Evolutionary conservation across 805 yeast genomes (phyloP), one percentile per base, ranked within the genome.

Genomic region (Wickerhamomyces silvicola): DNA sequence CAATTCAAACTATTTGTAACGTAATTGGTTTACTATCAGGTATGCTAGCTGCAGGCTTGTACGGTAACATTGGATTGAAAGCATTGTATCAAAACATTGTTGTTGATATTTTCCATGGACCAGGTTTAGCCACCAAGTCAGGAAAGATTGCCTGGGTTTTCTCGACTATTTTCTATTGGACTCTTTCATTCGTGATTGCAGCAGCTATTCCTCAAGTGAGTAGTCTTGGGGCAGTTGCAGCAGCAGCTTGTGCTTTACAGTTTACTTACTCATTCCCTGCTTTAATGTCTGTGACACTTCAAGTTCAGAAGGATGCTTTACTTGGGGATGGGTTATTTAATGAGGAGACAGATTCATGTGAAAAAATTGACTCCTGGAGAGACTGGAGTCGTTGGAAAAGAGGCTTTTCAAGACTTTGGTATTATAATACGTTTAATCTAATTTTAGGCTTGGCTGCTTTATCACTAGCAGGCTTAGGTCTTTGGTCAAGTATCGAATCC

Each of bases 31-130:
- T 67, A 22, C 48, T 66, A 18, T 51, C 64, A 9, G 68, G 66
- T 13, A 43, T 66, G 31, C 51, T 67, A 33, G 72, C 71, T 22
- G 68, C 64, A 22, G 60, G 60, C 11, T 55, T 68, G 35, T 68
- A 64, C 40, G 70, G 69, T 18, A 68, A 68, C 46, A 57, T 68
- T 28, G 70, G 70, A 24, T 48, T 64, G 37, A 68, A 68, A 50
- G 64, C 63, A n/a, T 34, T 59, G 17, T 68, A 66, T 54, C 60
- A 60, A 14, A 37, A 33, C 27, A 17, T 37, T 10, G 33, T 37
- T 10, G 33, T 37, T 26, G 41, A 37, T 27, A 18, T 47, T 9
- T 35, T 49, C 31, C 38, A 40, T 14, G 36, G 43, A 3, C 45
- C 55, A 10, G 35, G 36, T 18, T 33, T 51, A 10, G 33, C 36